Percentiles rank a stretch among this genome's conserved stretches.
phyloP scores from a whole-genome alignment of 805 yeast genomes.

The Starmera quercuum region DNA sequence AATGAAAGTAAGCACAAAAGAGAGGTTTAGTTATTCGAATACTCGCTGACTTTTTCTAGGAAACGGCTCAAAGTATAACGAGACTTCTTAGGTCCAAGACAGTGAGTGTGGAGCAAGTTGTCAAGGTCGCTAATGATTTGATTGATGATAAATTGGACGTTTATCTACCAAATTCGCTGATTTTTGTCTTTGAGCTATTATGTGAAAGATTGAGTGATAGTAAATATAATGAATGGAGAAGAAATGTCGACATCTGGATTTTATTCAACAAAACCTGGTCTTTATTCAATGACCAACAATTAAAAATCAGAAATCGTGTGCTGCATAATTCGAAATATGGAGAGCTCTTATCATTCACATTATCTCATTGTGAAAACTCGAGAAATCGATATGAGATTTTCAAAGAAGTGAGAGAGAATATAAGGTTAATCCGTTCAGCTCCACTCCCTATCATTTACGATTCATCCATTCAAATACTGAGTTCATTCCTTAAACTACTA shows the following conservation, averaged over 20 bases:
- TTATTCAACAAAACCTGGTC: constrained; percentile 37
- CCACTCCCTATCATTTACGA: constrained; percentile 8
- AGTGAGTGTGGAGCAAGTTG: constrained; percentile 34
- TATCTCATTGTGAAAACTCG: constrained; percentile 7
- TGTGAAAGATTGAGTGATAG: constrained; percentile 52
- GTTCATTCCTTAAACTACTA: constrained; percentile 14
- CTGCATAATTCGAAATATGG: constrained; percentile 35
- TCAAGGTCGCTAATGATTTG: constrained; percentile 23
- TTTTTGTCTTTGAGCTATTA: constrained; percentile 50
- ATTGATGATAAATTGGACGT: constrained; percentile 27
- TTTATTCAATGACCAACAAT: constrained; percentile 16
- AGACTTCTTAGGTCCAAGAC: constrained; percentile 49
- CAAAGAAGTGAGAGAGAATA: constrained; percentile 4
- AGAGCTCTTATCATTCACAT: constrained; percentile 24
- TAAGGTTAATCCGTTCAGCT: constrained; percentile 10
- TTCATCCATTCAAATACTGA: constrained; percentile 7
- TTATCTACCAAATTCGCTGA: constrained; percentile 46
- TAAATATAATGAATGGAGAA: constrained; percentile 35
- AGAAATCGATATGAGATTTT: constrained; percentile 1
- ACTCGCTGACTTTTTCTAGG: constrained; percentile 3
- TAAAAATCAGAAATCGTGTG: constrained; percentile 28
- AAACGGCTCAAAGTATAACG: constrained; percentile 46
- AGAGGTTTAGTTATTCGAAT: too few species aligned
- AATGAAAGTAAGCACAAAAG: too few species aligned
- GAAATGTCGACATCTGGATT: constrained; percentile 39